Evolutionary conservation across 2,329 filamentous ascomycete species (phyloP).

Genomic region (Aspergillus melleus): DNA sequence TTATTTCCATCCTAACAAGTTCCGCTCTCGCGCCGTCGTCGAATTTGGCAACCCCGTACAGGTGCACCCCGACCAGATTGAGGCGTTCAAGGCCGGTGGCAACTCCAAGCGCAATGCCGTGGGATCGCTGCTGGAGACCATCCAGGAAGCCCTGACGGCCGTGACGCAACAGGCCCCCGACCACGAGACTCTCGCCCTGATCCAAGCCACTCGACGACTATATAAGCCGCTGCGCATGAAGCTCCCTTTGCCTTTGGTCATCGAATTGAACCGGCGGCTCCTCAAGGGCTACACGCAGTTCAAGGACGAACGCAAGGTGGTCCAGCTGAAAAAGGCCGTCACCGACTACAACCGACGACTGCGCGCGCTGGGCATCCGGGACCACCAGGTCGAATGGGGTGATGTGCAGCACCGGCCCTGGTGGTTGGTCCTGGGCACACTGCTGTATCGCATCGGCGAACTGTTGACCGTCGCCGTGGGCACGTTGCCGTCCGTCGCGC

Average conservation of each 20-base stretch:
- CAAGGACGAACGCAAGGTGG: slow-evolving; percentile 84
- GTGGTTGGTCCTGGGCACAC: slow-evolving; percentile 67
- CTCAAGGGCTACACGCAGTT: slow-evolving; percentile 90
- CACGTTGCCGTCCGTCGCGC: slow-evolving; percentile 79
- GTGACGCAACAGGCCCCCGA: slow-evolving; percentile 92
- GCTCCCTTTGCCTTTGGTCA: slow-evolving; percentile 83
- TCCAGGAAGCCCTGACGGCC: slow-evolving; percentile 79
- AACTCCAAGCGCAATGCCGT: slow-evolving; percentile 73
- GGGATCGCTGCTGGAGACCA: slow-evolving; percentile 77
- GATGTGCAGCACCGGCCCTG: slow-evolving; percentile 77
- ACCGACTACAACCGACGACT: slow-evolving; percentile 84
- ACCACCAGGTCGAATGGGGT: slow-evolving; percentile 81
- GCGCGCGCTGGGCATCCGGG: slow-evolving; percentile 79
- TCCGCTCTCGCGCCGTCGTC: slow-evolving; percentile 90
- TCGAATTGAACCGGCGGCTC: slow-evolving; percentile 89
- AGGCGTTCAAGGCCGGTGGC: slow-evolving; percentile 80
- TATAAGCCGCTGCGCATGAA: slow-evolving; percentile 96
- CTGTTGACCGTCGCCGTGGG: slow-evolving; percentile 73
- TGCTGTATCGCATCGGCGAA: slow-evolving; percentile 79
- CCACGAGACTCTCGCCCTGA: slow-evolving; percentile 94
- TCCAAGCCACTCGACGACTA: slow-evolving; percentile 87
- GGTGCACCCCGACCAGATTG: slow-evolving; percentile 76
- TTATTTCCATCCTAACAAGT: slow-evolving; percentile 99
- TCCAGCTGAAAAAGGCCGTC: slow-evolving; percentile 71
- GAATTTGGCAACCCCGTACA: slow-evolving; percentile 92